Evolutionary conservation across 495 filamentous ascomycete species (phyloP).

Genomic region (Zalerion maritima): DNA sequence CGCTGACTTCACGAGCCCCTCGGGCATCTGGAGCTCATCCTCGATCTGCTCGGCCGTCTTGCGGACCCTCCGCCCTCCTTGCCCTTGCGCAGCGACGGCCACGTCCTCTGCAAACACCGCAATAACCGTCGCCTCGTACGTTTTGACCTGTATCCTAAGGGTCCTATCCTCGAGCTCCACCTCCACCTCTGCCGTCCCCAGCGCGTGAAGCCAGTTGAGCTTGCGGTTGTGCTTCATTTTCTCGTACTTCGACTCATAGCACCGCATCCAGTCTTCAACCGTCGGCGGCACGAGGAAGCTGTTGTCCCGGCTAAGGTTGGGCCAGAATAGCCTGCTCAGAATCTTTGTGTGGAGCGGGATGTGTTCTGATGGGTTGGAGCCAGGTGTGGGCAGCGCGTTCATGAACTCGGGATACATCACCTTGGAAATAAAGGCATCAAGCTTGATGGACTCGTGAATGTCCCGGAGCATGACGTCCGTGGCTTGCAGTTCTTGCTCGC

Average conservation of each 20-base stretch:
- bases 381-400: too few species aligned
- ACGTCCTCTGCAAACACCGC: conserved; percentile 56
- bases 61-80: conserved; percentile 18
- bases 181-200: conserved; percentile 68
- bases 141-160: conserved; percentile 55
- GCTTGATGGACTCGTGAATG: conserved; percentile 67
- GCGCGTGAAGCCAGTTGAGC: conserved; percentile 71
- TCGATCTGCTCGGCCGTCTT: conserved; percentile 49
- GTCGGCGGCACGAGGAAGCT: conserved; percentile 54
- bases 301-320: conserved; percentile 62
- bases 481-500: conserved; percentile 68
- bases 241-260: conserved; percentile 67
- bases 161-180: conserved; percentile 72
- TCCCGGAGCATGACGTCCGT: conserved; percentile 97
- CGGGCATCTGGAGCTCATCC: conserved; percentile 56
- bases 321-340: conserved; percentile 90
- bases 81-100: conserved; percentile 4
- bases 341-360: conserved; percentile 78
- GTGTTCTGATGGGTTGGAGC: conserved; percentile 21
- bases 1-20: conserved; percentile 57
- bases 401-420: too few species aligned
- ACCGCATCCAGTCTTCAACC: conserved; percentile 47
- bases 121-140: conserved; percentile 84
- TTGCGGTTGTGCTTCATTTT: conserved; percentile 65
- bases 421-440: conserved; percentile 50